phyloP scores from a whole-genome alignment of 1,139 yeast species.

The Pneumocystis jirovecii region DNA sequence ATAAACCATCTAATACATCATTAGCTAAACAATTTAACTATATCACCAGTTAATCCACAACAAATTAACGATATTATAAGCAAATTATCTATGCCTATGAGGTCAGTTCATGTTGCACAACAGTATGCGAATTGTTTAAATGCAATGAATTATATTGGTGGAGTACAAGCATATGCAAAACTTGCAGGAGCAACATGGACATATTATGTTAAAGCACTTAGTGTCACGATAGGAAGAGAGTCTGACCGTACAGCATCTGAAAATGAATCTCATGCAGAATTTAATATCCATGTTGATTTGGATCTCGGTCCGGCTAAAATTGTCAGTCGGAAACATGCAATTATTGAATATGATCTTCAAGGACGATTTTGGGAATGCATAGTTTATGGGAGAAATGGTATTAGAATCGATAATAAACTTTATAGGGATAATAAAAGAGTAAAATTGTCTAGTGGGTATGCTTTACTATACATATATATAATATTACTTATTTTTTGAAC shows the following conservation, averaged over 20 bases:
- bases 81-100: slow-evolving; percentile 17
- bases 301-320: slow-evolving; percentile 76
- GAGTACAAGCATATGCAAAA: slow-evolving; percentile 81
- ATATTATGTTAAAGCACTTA: slow-evolving; percentile 70
- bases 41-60: background rate
- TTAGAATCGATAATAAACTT: slow-evolving; percentile 55
- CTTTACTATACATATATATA: slow-evolving; percentile 2
- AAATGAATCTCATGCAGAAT: slow-evolving; percentile 20
- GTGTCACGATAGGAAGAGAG: slow-evolving; percentile 68
- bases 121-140: slow-evolving; percentile 46
- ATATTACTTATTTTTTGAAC: background rate
- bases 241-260: slow-evolving; percentile 20
- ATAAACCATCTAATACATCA: background rate
- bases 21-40: background rate
- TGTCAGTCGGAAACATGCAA: slow-evolving; percentile 80
- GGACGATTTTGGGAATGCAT: slow-evolving; percentile 72
- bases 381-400: slow-evolving; percentile 81
- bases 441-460: slow-evolving; percentile 48
- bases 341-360: slow-evolving; percentile 60
- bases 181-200: slow-evolving; percentile 56
- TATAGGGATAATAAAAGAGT: slow-evolving; percentile 38
- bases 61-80: slow-evolving; percentile 22
- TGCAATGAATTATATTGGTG: slow-evolving; percentile 46
- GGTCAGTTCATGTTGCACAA: slow-evolving; percentile 30
- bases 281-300: slow-evolving; percentile 61